Conservation (phyloP, 228 moss, liverwort and hornwort species). For the Sphagnum magellanicum region DNA sequence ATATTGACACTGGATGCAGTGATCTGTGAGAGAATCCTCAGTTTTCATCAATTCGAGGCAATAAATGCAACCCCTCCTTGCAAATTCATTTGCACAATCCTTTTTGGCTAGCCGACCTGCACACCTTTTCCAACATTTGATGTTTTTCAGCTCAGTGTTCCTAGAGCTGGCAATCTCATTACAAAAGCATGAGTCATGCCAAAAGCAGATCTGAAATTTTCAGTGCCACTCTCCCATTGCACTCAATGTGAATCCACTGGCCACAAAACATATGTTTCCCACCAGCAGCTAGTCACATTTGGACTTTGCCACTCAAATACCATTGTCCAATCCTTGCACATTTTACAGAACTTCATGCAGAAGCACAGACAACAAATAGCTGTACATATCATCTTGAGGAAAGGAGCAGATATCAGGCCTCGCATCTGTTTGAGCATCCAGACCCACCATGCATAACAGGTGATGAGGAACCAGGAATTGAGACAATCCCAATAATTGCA, state of each 20-base stretch:
- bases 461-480: no score
- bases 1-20: slow-evolving; percentile 42
- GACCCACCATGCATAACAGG: background rate
- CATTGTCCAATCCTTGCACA: no score
- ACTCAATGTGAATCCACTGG: background rate
- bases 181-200: background rate
- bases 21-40: slow-evolving; percentile 25
- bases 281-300: background rate
- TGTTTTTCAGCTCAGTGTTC: background rate
- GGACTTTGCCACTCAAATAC: no score
- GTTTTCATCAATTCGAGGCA: slow-evolving; percentile 42
- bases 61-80: slow-evolving; percentile 39
- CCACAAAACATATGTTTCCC: background rate
- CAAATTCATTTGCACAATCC: slow-evolving; percentile 48
- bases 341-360: no score
- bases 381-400: no score
- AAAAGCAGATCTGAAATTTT: background rate
- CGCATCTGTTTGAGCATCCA: background rate
- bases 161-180: background rate
- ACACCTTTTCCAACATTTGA: slow-evolving; percentile 4
- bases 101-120: slow-evolving; percentile 59
- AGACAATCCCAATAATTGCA: background rate
- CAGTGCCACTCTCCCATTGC: background rate
- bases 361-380: no score
- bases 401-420: no score